Evolutionary conservation across 805 yeast genomes (phyloP).

Genomic region (Metschnikowia matae): DNA sequence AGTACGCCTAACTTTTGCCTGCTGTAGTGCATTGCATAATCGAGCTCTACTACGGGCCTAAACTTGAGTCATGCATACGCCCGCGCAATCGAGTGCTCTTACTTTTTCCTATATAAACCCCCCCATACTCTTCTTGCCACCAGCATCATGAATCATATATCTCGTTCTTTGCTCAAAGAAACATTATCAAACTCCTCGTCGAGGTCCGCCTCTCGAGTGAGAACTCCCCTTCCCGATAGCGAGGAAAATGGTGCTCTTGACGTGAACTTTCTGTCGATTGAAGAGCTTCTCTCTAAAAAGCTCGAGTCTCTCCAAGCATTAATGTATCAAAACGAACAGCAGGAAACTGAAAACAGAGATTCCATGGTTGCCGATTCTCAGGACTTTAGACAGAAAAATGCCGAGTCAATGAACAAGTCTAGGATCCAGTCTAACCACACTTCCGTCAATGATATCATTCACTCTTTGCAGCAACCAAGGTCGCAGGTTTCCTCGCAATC

Average conservation of each 20-base stretch:
- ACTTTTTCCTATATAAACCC: background rate
- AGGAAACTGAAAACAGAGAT: constrained; percentile 18
- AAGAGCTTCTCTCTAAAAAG: constrained; percentile 30
- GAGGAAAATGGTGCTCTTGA: constrained; percentile 37
- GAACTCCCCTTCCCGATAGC: constrained; percentile 31
- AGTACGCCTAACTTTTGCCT: background rate
- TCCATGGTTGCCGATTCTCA: constrained; percentile 20
- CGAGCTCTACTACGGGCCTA: background rate
- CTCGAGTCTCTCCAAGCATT: constrained; percentile 28
- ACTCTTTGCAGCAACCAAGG: constrained; percentile 39
- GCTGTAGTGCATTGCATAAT: background rate
- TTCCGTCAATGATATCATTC: constrained; percentile 43
- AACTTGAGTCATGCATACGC: background rate
- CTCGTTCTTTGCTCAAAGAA: constrained; percentile 14
- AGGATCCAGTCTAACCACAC: constrained; percentile 34
- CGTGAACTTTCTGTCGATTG: constrained; percentile 31
- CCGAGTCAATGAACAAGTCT: constrained; percentile 28
- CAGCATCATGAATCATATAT: background rate
- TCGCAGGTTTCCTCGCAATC: constrained; percentile 44
- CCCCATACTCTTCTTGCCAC: background rate
- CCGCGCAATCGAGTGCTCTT: background rate
- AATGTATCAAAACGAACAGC: constrained; percentile 14
- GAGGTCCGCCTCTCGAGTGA: constrained; percentile 28
- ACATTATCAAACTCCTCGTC: constrained; percentile 27
- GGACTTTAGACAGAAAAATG: constrained; percentile 26